Evolutionary conservation across 768 basidiomycete species (phyloP), one percentile per base, ranked within the genome.

Genomic region (Harrya chromipes): DNA sequence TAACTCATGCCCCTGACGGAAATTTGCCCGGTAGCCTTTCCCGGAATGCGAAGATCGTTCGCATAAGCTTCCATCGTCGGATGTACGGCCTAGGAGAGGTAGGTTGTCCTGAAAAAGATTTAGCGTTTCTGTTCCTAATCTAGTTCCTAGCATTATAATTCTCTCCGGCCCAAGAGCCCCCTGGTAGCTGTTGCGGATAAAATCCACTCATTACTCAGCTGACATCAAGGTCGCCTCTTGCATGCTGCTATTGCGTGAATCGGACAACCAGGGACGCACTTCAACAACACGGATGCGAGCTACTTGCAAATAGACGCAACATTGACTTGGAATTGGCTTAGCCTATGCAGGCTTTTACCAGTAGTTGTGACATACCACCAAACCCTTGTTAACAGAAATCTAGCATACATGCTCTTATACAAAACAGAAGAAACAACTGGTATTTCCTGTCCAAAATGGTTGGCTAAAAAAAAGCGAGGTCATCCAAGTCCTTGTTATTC

Each of bases 81-180:
- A 87, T 95, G 84, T 98, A 95, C 70, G 95, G 94, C 3, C 78
- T 97, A 6, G 95, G 95, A 58, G 95, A 97, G 82, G 94, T 93
- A 46, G 57, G 87, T 71, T 36, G 24, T 23, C 23, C 24, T 19
- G 31, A 46, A 35, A 24, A 4, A 24, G 21, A 29, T 6, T 13
- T 13, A 6, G 21, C n/a, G 17, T 21, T 37, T 17, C 14, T 34
- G 23, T 13, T n/a, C 57, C 55, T 49, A 56, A 49, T 43, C 26
- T 19, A 21, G 29, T 29, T 40, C 40, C 12, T 63, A 94, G 91
- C 91, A 94, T 66, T 94, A 94, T 63, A 94, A 94, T 65, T 93
- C 91, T 6, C 65, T 94, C 46, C 75, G 87, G 26, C 87, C 86
- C 5, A 82, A 74, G 55, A 66, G 52, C 24, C 24, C 62, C 31